Base-by-base conservation (phyloP, 345 rosid species). In the Bruguiera parviflora region DNA sequence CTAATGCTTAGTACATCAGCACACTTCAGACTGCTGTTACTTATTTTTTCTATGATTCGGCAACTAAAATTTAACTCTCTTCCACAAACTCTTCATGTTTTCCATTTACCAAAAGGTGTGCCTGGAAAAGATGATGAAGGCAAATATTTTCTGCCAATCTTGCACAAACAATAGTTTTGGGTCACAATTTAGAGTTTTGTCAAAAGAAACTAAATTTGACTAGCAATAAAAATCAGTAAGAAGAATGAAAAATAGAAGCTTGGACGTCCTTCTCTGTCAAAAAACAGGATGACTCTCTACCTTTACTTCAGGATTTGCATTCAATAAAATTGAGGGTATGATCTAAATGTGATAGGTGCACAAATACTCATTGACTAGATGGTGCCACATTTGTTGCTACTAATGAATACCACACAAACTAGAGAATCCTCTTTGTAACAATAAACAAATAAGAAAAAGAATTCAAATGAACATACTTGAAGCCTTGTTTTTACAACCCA, bases 401-500 rank as follows among this genome's bases (percentile, higher is more conserved):
- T 62, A 61, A 10, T 16, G 16, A 63, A 65, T 57, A 25, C 9
- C 24, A 27, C 29, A 21, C 24, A 8, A 46, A 56, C 22, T 51
- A 51, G 39, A 58, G 16, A 35, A n/a, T 6, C n/a, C 19, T 6
- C 47, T 59, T 53, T 49, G 51, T 22, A 20, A 43, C 46, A 35
- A 53, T 33, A 64, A 5, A 58, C 15, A 56, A 5, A 22, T 15
- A 56, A 24, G 2, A 56, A 10, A 15, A 27, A 56, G 16, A 8
- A 56, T 56, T 25, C 10, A 22, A 3, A 35, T 11, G 65, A 27
- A 74, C 84, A 1, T 66, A 92, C 94, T 80, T 92, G 98, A 70
- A 87, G 91, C 77, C 97, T 80, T 70, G 96, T 89, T 85, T 91
- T 91, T 70, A 91, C 97, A 80, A 89, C 98, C 98, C 98, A 92